phyloP scores from a whole-genome alignment of 805 yeast genomes.

The Candida methanosorbosa region DNA sequence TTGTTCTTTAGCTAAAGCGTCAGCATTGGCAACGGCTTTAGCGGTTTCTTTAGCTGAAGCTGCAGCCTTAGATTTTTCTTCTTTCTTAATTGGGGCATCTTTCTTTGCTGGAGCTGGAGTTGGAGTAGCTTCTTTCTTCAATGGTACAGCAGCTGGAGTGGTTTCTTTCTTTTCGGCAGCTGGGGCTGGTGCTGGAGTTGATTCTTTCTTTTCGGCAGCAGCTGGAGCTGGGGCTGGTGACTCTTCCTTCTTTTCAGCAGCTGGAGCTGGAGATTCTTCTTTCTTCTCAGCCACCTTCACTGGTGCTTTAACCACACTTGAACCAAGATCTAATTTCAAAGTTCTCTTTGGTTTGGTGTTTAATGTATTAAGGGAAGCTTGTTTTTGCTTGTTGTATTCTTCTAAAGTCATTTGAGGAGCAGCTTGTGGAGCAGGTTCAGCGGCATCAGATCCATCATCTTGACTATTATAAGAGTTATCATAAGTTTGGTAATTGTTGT shows the following conservation, averaged over 20 bases:
- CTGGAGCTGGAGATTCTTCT: conserved; percentile 16
- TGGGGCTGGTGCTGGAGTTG: conserved; percentile 12
- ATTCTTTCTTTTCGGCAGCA: conserved; percentile 15
- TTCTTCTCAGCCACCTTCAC: conserved; percentile 34
- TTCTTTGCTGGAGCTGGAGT: conserved; percentile 8
- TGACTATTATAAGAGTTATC: conserved; percentile 21
- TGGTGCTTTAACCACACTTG: conserved; percentile 37
- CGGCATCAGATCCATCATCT: conserved; percentile 7
- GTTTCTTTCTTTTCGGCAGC: conserved; percentile 20
- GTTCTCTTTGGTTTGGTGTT: conserved; percentile 53
- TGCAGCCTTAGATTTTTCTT: conserved; percentile 9
- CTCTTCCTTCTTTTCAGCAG: conserved; percentile 21
- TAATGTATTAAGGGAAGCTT: conserved; percentile 30
- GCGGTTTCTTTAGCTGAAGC: conserved; percentile 8
- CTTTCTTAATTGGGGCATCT: conserved; percentile 5
- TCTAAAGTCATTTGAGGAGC: conserved; percentile 64
- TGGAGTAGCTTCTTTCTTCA: conserved; percentile 8
- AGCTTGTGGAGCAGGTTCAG: conserved; percentile 14
- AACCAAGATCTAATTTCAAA: conserved; percentile 56
- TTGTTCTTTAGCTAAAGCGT: conserved; percentile 52
- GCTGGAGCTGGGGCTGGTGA: conserved; percentile 17
- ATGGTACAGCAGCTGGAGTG: conserved; percentile 11
- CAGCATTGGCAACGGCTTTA: conserved; percentile 29
- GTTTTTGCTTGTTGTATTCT: conserved; percentile 68
- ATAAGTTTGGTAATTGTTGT: conserved; percentile 14